These are phyloP conservation scores for Leishmania amazonensis DNA, from an alignment of 208 protist genomes.

Conservation along the genomic window DNA sequence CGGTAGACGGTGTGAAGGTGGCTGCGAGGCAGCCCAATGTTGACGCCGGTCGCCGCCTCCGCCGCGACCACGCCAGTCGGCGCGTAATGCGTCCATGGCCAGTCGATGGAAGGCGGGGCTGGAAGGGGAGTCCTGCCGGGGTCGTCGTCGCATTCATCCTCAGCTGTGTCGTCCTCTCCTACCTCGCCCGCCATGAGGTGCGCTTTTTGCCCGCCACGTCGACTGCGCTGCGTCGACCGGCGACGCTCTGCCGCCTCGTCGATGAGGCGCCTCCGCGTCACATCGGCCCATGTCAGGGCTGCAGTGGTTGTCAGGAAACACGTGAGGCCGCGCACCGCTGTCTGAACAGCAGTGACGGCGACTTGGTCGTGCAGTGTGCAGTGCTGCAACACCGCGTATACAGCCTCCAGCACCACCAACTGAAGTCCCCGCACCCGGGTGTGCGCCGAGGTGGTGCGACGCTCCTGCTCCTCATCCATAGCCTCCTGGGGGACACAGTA, in stretches of 20 bases:
- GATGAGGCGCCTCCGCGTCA: slow-evolving; percentile 22
- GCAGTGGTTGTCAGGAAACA: slow-evolving; percentile 68
- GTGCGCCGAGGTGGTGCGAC: slow-evolving; percentile 68
- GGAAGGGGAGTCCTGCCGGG: slow-evolving; percentile 13
- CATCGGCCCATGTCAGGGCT: slow-evolving; percentile 49
- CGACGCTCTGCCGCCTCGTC: slow-evolving; percentile 28
- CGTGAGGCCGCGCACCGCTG: slow-evolving; percentile 59
- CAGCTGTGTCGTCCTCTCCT: slow-evolving; percentile 10
- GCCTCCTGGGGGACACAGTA: slow-evolving; percentile 56
- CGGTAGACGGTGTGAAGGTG: slow-evolving; percentile 84
- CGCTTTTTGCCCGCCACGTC: neutral
- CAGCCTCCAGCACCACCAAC: slow-evolving; percentile 42
- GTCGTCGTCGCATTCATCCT: slow-evolving; percentile 20
- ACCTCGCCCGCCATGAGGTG: slow-evolving; percentile 16
- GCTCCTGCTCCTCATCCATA: slow-evolving; percentile 66
- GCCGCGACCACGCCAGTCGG: neutral
- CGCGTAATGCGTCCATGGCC: slow-evolving; percentile 38
- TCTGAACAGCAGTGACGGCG: slow-evolving; percentile 49
- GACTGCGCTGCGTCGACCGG: neutral
- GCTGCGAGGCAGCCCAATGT: slow-evolving; percentile 67
- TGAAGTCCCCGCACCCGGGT: slow-evolving; percentile 73
- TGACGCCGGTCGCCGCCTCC: neutral
- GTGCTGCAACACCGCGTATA: slow-evolving; percentile 62
- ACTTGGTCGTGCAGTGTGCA: slow-evolving; percentile 46
- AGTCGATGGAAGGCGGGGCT: slow-evolving; percentile 25